phyloP scores from a whole-genome alignment of 176 grass and related monocot genomes.

The Thinopyrum elongatum region DNA sequence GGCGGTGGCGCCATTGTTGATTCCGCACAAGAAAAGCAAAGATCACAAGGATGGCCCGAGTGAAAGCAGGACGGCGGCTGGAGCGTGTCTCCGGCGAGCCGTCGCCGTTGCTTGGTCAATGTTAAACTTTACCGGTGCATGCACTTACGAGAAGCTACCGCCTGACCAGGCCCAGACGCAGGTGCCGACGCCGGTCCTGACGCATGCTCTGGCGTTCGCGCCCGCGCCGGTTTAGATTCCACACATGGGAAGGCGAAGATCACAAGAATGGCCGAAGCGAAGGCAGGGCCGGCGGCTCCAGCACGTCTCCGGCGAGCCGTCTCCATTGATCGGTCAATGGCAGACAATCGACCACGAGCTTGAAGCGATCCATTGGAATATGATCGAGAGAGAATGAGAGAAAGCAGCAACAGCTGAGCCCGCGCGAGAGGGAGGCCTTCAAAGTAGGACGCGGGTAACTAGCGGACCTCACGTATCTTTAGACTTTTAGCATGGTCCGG shows the following conservation, averaged over 20 bases:
- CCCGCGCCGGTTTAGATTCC: neutral
- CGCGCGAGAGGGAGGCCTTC: neutral
- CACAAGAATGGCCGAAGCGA: neutral
- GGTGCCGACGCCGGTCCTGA: neutral
- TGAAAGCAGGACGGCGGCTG: neutral
- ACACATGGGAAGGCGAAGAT: neutral
- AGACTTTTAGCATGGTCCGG: neutral
- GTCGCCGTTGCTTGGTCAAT: neutral
- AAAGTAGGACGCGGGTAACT: neutral
- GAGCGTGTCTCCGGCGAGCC: neutral
- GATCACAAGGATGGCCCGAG: neutral
- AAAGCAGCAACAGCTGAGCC: neutral
- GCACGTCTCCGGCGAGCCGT: neutral
- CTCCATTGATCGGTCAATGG: neutral
- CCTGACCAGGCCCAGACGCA: neutral
- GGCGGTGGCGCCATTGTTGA: neutral
- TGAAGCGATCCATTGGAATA: neutral
- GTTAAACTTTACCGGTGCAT: too few relatives aligned
- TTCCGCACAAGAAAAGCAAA: neutral
- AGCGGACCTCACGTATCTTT: neutral
- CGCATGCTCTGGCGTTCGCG: neutral
- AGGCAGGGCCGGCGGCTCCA: neutral
- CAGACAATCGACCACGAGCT: neutral
- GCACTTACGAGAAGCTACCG: neutral
- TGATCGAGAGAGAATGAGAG: neutral